Conservation (phyloP, 345 rosid genomes). For the Brassica incana region DNA sequence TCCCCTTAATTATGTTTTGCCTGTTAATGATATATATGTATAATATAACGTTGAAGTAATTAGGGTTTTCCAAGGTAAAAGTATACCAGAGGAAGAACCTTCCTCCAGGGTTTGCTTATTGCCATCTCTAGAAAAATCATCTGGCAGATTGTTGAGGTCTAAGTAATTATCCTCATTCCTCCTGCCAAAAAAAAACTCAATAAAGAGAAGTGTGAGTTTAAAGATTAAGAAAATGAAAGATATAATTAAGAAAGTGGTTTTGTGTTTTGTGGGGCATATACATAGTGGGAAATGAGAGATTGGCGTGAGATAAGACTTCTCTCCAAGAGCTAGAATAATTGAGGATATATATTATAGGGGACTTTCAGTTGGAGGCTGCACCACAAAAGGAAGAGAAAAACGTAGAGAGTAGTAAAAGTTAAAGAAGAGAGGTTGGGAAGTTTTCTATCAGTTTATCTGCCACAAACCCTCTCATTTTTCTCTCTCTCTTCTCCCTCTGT, state of each 20-base stretch:
- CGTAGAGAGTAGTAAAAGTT: constrained; percentile 56
- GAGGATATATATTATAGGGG: constrained; percentile 48
- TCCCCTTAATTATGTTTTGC: not conserved
- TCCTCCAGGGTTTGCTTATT: constrained; percentile 58
- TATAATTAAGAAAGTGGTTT: constrained; percentile 23
- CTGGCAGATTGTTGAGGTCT: constrained; percentile 98
- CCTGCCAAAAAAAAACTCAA: constrained; percentile 47
- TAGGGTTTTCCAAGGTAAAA: constrained; percentile 25
- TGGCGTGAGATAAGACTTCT: constrained; percentile 55
- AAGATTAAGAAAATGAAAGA: constrained; percentile 27
- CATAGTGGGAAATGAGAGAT: constrained; percentile 40
- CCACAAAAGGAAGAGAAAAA: constrained; percentile 38
- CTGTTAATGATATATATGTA: not conserved
- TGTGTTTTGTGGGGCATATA: constrained; percentile 26
- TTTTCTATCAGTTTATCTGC: constrained; percentile 90
- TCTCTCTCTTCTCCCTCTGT: constrained; percentile 43
- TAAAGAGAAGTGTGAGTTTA: constrained; percentile 1
- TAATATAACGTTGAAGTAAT: not conserved
- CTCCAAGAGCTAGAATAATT: constrained; percentile 43
- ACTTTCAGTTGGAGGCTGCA: constrained; percentile 82
- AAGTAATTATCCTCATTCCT: constrained; percentile 72
- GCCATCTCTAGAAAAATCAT: constrained; percentile 62
- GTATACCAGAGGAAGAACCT: constrained; percentile 64
- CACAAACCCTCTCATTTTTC: constrained; percentile 50
- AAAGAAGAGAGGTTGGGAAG: constrained; percentile 68